Conservation (phyloP, 2,329 filamentous ascomycete genomes). For the Venturia nashicola region DNA sequence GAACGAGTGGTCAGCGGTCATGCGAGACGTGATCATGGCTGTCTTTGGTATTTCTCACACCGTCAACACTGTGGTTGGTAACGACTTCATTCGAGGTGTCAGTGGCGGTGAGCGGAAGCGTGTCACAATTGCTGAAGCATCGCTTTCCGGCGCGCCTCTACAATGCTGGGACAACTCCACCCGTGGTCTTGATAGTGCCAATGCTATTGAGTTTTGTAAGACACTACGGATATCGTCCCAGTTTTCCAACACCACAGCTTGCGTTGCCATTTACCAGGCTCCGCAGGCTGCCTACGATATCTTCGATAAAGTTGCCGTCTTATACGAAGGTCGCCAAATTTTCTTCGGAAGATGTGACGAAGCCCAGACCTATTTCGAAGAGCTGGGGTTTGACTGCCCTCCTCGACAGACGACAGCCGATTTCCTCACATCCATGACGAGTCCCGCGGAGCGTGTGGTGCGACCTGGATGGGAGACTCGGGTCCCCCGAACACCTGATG, state of each 20-base stretch:
- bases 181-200: slow-evolving; percentile 61
- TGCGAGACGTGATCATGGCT: slow-evolving; percentile 63
- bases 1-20: slow-evolving; percentile 45
- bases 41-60: slow-evolving; percentile 66
- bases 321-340: slow-evolving; percentile 54
- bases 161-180: slow-evolving; percentile 74
- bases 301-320: slow-evolving; percentile 53
- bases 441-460: slow-evolving; percentile 33
- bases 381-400: slow-evolving; percentile 59
- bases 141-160: slow-evolving; percentile 48
- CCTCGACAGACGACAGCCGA: slow-evolving; percentile 61
- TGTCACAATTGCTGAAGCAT: slow-evolving; percentile 70
- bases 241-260: slow-evolving; percentile 51
- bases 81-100: slow-evolving; percentile 67
- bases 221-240: slow-evolving; percentile 57
- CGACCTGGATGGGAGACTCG: slow-evolving; percentile 30
- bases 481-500: slow-evolving; percentile 36
- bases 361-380: slow-evolving; percentile 54
- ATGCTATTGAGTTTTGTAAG: slow-evolving; percentile 63
- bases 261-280: slow-evolving; percentile 64
- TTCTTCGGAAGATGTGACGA: slow-evolving; percentile 52
- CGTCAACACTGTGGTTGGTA: slow-evolving; percentile 59
- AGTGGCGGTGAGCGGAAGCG: slow-evolving; percentile 69
- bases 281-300: slow-evolving; percentile 56
- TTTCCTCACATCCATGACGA: slow-evolving; percentile 65